Evolutionary conservation across 495 filamentous ascomycete species (phyloP).

Genomic region (Penicillium lagena): DNA sequence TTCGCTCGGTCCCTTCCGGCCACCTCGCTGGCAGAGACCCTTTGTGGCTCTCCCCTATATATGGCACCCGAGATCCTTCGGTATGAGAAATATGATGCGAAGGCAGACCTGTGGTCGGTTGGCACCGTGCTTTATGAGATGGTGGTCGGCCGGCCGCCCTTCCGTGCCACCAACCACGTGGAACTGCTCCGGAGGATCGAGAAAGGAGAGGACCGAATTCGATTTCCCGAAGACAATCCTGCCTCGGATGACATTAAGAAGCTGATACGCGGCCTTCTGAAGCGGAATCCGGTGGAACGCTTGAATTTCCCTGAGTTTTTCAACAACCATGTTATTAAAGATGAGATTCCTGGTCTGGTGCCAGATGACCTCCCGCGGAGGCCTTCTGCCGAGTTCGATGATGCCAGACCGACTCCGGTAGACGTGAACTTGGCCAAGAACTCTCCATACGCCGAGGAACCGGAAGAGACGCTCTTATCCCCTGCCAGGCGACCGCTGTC

Average conservation of each 20-base stretch:
- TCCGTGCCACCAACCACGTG: constrained; percentile 88
- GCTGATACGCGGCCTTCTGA: constrained; percentile 74
- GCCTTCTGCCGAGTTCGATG: constrained; percentile 10
- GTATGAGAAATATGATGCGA: constrained; percentile 96
- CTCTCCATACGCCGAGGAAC: constrained; percentile 13
- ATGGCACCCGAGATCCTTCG: constrained; percentile 98
- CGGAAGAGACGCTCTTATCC: constrained; percentile 20
- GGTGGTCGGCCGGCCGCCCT: constrained; percentile 84
- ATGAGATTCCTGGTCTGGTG: constrained; percentile 75
- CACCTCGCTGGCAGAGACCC: constrained; percentile 86
- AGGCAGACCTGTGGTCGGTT: constrained; percentile 95
- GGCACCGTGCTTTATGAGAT: constrained; percentile 95
- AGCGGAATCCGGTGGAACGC: constrained; percentile 76
- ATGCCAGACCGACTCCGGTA: constrained; percentile 3
- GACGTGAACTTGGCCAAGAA: constrained; percentile 15
- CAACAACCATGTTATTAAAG: constrained; percentile 61
- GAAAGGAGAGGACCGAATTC: constrained; percentile 72
- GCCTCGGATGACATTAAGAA: constrained; percentile 73
- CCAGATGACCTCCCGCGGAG: constrained; percentile 60
- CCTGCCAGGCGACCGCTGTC: constrained; percentile 16
- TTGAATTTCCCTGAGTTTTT: constrained; percentile 83
- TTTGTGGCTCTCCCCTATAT: constrained; percentile 97
- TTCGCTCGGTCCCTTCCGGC: constrained; percentile 87
- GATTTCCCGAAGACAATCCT: constrained; percentile 66
- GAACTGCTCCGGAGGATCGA: constrained; percentile 91